These are phyloP conservation scores for Neophaeococcomyces aloes DNA, from an alignment of 2,329 filamentous ascomycete genomes.

Conservation along the genomic window DNA sequence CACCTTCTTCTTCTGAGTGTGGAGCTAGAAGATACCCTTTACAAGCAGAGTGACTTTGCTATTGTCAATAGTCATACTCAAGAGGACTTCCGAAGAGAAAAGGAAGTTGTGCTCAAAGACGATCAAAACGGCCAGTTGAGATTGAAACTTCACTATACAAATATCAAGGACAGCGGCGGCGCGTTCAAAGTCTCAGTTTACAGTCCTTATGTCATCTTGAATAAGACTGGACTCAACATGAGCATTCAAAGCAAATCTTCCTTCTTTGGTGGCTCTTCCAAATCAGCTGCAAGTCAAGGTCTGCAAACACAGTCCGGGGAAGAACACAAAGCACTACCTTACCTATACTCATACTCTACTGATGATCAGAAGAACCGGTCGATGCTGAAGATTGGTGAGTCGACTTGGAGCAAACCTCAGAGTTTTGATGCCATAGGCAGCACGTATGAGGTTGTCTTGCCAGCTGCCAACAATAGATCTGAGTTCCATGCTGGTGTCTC, in stretches of 20 bases:
- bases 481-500: constrained; percentile 90
- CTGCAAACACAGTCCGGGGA: constrained; percentile 45
- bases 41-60: constrained; percentile 90
- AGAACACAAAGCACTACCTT: constrained; percentile 59
- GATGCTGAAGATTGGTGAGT: constrained; percentile 75
- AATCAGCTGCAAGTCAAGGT: constrained; percentile 70
- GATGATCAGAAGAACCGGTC: constrained; percentile 89
- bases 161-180: constrained; percentile 81
- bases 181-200: constrained; percentile 94
- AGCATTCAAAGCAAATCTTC: constrained; percentile 82
- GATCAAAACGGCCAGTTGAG: constrained; percentile 67
- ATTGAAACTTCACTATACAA: constrained; percentile 81
- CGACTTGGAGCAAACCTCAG: constrained; percentile 92
- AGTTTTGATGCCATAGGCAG: constrained; percentile 97
- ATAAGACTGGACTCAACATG: constrained; percentile 85
- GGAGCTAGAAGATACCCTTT: constrained; percentile 91
- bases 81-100: constrained; percentile 80
- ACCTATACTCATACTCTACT: constrained; percentile 90
- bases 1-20: constrained; percentile 86
- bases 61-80: constrained; percentile 87
- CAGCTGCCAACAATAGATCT: constrained; percentile 56
- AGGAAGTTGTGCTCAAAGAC: constrained; percentile 70
- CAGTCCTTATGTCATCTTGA: constrained; percentile 87
- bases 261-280: constrained; percentile 58
- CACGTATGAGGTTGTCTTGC: constrained; percentile 74